Evolutionary conservation across 1,284 basidiomycete genomes (phyloP).

Genomic region (Pholiota adiposa): DNA sequence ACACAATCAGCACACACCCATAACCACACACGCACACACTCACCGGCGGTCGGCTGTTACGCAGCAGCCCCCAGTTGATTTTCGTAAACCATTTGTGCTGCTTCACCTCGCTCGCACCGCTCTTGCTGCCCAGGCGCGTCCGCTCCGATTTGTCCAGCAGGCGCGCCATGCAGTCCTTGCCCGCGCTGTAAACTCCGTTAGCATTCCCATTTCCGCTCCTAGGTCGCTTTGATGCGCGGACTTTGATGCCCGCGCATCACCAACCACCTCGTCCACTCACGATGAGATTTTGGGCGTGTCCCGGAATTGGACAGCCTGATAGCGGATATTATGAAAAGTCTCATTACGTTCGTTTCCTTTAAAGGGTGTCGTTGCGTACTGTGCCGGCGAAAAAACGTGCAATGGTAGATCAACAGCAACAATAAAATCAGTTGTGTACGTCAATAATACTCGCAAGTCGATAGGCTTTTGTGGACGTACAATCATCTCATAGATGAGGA

Average conservation of each 20-base stretch:
- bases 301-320: conserved; percentile 86
- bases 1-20: background rate
- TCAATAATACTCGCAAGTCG: conserved; percentile 32
- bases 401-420: conserved; percentile 25
- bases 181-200: conserved; percentile 54
- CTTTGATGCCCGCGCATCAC: conserved; percentile 37
- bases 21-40: conserved; percentile 39
- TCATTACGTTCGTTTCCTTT: conserved; percentile 94
- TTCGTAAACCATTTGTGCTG: conserved; percentile 98
- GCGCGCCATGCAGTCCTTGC: conserved; percentile 88
- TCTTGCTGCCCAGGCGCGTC: conserved; percentile 87
- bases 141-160: conserved; percentile 94
- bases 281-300: conserved; percentile 85
- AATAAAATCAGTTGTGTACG: conserved; percentile 29
- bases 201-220: conserved; percentile 27
- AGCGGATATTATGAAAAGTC: conserved; percentile 96
- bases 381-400: conserved; percentile 26
- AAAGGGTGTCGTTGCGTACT: conserved; percentile 99
- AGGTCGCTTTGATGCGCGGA: conserved; percentile 29
- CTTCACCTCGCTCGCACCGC: conserved; percentile 98
- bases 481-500: conserved; percentile 99
- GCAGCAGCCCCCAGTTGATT: conserved; percentile 95
- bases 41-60: conserved; percentile 93
- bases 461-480: conserved; percentile 57
- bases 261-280: conserved; percentile 52